A percentile compares a stretch with the other conserved stretches of the same genome.
Evolutionary conservation across 345 rosid genomes (phyloP).

Genomic region (Schrenkiella parvula): DNA sequence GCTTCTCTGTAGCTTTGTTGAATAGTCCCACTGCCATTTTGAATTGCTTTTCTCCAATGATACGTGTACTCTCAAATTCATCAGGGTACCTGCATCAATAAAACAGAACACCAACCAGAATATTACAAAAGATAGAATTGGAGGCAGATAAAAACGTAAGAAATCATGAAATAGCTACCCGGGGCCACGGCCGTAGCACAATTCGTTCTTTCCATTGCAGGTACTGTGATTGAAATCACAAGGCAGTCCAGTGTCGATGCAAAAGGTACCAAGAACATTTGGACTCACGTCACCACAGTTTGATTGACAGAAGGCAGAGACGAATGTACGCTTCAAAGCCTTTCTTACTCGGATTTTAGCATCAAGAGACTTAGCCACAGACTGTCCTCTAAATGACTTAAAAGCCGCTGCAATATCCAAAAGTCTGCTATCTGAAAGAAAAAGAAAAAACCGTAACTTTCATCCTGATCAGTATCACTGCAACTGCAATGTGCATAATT

Average conservation of each 20-base stretch:
- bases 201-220: constrained; percentile 82
- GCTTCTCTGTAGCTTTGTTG: constrained; percentile 67
- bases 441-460: not conserved
- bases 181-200: constrained; percentile 93
- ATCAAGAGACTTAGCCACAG: constrained; percentile 41
- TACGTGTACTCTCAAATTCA: constrained; percentile 94
- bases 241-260: constrained; percentile 81
- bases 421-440: constrained; percentile 43
- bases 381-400: constrained; percentile 56
- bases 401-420: constrained; percentile 59
- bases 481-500: not conserved
- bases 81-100: constrained; percentile 77
- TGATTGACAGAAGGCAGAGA: constrained; percentile 94
- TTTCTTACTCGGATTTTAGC: constrained; percentile 66
- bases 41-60: constrained; percentile 91
- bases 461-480: not conserved
- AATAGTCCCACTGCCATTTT: constrained; percentile 75
- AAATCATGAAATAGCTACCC: constrained; percentile 47
- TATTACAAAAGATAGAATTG: constrained; percentile 16
- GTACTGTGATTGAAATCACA: constrained; percentile 99
- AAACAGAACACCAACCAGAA: constrained; percentile 62
- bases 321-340: constrained; percentile 57
- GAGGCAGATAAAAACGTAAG: constrained; percentile 43
- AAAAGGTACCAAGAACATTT: constrained; percentile 87
- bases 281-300: constrained; percentile 99